Evolutionary conservation across 2,329 filamentous ascomycete species (phyloP), one percentile per base, ranked within the genome.

Genomic region (Clonostachys chloroleuca): DNA sequence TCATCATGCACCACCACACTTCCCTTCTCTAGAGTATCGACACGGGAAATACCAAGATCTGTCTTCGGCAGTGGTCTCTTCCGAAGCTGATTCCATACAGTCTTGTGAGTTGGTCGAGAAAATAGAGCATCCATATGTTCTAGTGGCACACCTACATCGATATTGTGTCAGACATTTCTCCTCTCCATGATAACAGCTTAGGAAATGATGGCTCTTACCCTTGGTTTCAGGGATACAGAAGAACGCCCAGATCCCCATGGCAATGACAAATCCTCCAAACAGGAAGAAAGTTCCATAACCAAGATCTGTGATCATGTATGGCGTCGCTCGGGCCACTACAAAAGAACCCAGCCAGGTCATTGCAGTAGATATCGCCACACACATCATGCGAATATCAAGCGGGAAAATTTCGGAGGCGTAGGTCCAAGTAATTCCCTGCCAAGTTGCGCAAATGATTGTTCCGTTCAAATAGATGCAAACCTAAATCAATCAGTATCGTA

Each of bases 191-290:
- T 30, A 3, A 10, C 9, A 30, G 6, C 2, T 30, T 30, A n/a
- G 12, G 20, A 33, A 24, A 47, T 6, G 39, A 12, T 45, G 35
- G 35, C 12, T 44, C 53, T 35, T 45, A 56, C 74, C 74, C 57
- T 75, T 78, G 4, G 75, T 78, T 54, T 78, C 75, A 2, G 75
- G 75, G 0, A 78, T 63, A 43, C 74, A 73, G 59, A 76, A 74
- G 47, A 68, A 69, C 4, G 73, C 66, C 58, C 72, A 79, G 40
- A 74, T 55, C 10, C 72, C 65, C 52, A 74, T 70, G 30, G 64
- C 51, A 14, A 76, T 61, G 43, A 75, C 47, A 30, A 75, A 62
- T 0, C 66, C 60, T 5, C 70, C 74, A 51, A 79, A 80, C 59
- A 79, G 72, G 48, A 80, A 73, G 56, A 76, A 80, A 1, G 74